A percentile compares a stretch with the other conserved stretches of the same genome.
Conservation (phyloP, 768 basidiomycete species). For the Boletus sensibilis region DNA sequence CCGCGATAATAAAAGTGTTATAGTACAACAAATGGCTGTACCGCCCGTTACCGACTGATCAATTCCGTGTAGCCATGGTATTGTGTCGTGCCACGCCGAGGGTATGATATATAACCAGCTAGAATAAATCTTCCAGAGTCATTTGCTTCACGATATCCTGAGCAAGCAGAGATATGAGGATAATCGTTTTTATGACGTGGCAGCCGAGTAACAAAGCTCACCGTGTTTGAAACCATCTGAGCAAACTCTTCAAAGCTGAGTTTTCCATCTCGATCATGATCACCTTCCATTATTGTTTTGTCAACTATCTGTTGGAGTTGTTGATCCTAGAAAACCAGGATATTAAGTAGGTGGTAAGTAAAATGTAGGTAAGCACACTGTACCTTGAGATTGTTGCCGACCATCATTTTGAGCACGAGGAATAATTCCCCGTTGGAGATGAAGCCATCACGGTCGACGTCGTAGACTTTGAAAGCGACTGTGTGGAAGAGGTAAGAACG, state of each 20-base stretch:
- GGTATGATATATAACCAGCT: constrained; percentile 23
- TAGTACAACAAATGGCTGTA: constrained; percentile 28
- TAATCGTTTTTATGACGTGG: not conserved
- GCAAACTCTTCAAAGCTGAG: constrained; percentile 97
- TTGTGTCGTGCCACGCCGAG: constrained; percentile 11
- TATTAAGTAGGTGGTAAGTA: not conserved
- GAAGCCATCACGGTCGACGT: constrained; percentile 95
- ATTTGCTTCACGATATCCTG: constrained; percentile 99
- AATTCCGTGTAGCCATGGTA: constrained; percentile 20
- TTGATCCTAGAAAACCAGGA: constrained; percentile 64
- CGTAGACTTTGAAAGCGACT: constrained; percentile 99
- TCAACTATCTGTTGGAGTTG: constrained; percentile 99
- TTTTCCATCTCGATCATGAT: constrained; percentile 97
- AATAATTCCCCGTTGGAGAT: constrained; percentile 99
- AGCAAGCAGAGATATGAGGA: constrained; percentile 6
- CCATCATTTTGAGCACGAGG: constrained; percentile 99
- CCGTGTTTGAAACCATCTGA: constrained; percentile 95
- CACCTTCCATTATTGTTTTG: constrained; percentile 99
- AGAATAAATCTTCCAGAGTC: constrained; percentile 94
- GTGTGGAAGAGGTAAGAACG: constrained; percentile 1
- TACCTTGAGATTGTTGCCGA: constrained; percentile 97
- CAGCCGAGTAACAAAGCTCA: constrained; percentile 35
- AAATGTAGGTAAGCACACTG: constrained; percentile 5
- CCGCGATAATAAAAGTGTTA: constrained; percentile 17
- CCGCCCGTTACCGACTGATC: constrained; percentile 9